Conservation (phyloP, 1,139 yeast species). For the Fermentozyma sake region DNA sequence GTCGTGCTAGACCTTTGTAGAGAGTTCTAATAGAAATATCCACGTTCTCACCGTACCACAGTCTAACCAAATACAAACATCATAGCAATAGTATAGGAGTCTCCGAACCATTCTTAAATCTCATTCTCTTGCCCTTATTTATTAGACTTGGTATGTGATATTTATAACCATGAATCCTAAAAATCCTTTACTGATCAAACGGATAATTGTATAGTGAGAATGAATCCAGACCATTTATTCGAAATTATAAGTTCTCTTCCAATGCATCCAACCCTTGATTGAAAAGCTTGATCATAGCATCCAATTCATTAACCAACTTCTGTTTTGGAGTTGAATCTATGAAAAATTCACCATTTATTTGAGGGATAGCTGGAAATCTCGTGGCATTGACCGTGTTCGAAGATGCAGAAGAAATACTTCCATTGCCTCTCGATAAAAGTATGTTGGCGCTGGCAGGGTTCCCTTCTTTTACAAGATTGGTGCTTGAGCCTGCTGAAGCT, state of each 20-base stretch:
- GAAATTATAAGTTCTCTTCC: constrained; percentile 26
- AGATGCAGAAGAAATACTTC: constrained; percentile 5
- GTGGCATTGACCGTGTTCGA: constrained; percentile 2
- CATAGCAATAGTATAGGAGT: too few species aligned
- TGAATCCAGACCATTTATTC: too few species aligned
- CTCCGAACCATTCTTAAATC: too few species aligned
- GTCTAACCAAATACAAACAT: too few species aligned
- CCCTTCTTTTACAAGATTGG: constrained; percentile 4
- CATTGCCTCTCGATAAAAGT: constrained; percentile 6
- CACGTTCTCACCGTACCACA: too few species aligned
- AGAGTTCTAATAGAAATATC: too few species aligned
- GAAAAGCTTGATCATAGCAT: constrained; percentile 35
- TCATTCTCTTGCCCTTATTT: too few species aligned
- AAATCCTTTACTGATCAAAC: too few species aligned
- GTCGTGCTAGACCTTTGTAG: too few species aligned
- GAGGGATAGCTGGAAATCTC: constrained; percentile 36
- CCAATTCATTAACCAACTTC: constrained; percentile 35
- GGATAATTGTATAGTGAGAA: too few species aligned
- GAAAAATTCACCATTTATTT: constrained; percentile 35
- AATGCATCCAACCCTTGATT: constrained; percentile 40
- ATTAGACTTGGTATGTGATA: too few species aligned
- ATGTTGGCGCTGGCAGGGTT: constrained; percentile 7
- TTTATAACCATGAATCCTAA: too few species aligned
- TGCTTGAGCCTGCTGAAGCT: constrained; percentile 2
- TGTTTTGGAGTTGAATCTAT: constrained; percentile 34